phyloP scores from a whole-genome alignment of 345 rosid genomes.

The Acer saccharum region DNA sequence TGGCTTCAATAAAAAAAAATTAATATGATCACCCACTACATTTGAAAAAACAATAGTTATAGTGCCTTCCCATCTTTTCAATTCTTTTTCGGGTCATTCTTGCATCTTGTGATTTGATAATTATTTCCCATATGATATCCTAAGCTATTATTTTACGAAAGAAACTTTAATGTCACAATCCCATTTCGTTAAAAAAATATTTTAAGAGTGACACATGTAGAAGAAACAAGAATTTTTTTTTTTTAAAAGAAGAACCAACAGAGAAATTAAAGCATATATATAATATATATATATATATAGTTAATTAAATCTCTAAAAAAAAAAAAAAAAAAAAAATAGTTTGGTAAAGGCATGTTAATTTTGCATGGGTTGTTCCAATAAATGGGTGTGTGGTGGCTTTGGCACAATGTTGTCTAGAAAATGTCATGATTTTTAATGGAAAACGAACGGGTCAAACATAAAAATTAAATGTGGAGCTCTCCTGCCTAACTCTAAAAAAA shows the following conservation, averaged over 20 bases:
- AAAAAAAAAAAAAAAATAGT: neutral
- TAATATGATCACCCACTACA: slow-evolving; percentile 1
- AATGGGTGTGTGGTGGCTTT: neutral
- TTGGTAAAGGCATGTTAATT: neutral
- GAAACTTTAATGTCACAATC: slow-evolving; percentile 29
- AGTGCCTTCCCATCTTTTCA: slow-evolving; percentile 12
- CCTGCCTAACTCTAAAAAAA: slow-evolving; percentile 24
- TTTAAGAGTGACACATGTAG: neutral
- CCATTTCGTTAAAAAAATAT: neutral
- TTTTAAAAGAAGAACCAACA: too few species aligned
- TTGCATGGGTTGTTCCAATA: neutral
- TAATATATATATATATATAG: neutral
- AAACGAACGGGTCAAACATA: slow-evolving; percentile 12
- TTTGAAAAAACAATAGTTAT: neutral
- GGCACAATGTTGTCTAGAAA: slow-evolving; percentile 14
- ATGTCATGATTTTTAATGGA: neutral
- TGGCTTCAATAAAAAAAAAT: neutral
- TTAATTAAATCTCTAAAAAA: slow-evolving; percentile 11
- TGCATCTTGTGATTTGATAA: slow-evolving; percentile 14
- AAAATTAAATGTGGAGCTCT: slow-evolving; percentile 8
- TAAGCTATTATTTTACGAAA: slow-evolving; percentile 13
- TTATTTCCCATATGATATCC: slow-evolving; percentile 1
- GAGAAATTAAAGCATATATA: too few species aligned
- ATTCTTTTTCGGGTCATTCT: slow-evolving; percentile 9
- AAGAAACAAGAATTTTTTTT: neutral